Evolutionary conservation across 257 asterid species (phyloP).

Genomic region (Penstemon newberryi): DNA sequence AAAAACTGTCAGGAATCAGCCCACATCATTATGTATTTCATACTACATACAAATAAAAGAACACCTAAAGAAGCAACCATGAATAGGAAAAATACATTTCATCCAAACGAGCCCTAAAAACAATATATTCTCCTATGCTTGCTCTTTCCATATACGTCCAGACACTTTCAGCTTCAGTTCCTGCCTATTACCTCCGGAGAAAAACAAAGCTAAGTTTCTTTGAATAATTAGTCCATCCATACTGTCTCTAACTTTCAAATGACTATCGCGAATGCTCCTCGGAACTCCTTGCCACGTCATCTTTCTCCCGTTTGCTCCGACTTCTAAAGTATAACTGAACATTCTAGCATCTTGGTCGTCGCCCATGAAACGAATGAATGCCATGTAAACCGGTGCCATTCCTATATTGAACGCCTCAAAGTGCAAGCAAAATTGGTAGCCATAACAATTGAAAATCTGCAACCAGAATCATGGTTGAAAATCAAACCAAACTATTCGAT

Average conservation of each 20-base stretch:
- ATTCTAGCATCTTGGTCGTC: constrained; percentile 51
- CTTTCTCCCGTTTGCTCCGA: constrained; percentile 47
- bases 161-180: constrained; percentile 56
- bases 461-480: not conserved
- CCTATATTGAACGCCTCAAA: constrained; percentile 60
- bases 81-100: not conserved
- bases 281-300: constrained; percentile 62
- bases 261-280: constrained; percentile 57
- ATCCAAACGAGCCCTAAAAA: too few species aligned
- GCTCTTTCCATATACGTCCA: constrained; percentile 55
- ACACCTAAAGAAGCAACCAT: not conserved
- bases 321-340: constrained; percentile 54
- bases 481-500: too few species aligned
- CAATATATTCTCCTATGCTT: constrained; percentile 22
- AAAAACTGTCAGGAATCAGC: constrained; percentile 10
- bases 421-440: constrained; percentile 63
- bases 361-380: constrained; percentile 68
- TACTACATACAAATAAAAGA: constrained; percentile 8
- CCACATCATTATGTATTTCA: constrained; percentile 27
- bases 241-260: constrained; percentile 51
- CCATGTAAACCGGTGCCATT: constrained; percentile 58
- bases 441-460: constrained; percentile 60
- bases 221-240: constrained; percentile 59
- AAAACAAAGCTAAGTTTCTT: constrained; percentile 53
- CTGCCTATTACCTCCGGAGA: constrained; percentile 52